Evolutionary conservation across 768 basidiomycete genomes (phyloP), one percentile per base, ranked within the genome.

Genomic region (Phaffia tasmanica): DNA sequence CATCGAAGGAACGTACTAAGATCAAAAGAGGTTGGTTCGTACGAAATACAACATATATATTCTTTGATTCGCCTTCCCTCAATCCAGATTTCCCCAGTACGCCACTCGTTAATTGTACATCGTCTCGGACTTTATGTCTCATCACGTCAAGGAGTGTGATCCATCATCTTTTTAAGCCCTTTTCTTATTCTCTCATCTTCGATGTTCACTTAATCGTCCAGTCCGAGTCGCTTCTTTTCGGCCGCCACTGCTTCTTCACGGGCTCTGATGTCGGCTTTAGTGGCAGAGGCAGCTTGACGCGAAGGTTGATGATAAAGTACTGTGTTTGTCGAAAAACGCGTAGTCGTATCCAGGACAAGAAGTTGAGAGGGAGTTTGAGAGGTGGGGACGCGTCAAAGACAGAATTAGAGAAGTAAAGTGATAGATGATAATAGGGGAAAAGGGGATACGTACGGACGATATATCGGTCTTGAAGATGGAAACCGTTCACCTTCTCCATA

Each of bases 401-500:
- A 25, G 16, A 23, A 35, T 35, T 21, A 18, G 49, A 2, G 16
- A 7, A 51, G 19, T 18, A 8, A 32, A 23, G 30, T 1, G 23
- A 23, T n/a, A 15, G 7, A 32, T 16, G 15, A 47, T 25, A 19
- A 29, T 51, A 30, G 18, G 8, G 30, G 19, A 55, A 25, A 42
- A 18, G 32, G 32, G 35, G 54, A 18, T 14, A 67, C 66, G 53
- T 57, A 67, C 66, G 46, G 46, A 67, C 66, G 61, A 67, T 62
- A 61, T 67, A 67, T 29, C 67, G 57, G 42, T 69, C 67, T 27
- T 64, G 62, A 14, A 69, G 58, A 59, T 69, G 67, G 27, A 69
- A 69, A 9, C 67, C 67, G 32, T 69, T 69, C 21, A 63, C 25
- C 56, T 63, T 63, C 30, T 69, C 67, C 67, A 69, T 69, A 19